Evolutionary conservation across 169 alveolate species (phyloP).

Genomic region (Hepatocystis sp.): DNA sequence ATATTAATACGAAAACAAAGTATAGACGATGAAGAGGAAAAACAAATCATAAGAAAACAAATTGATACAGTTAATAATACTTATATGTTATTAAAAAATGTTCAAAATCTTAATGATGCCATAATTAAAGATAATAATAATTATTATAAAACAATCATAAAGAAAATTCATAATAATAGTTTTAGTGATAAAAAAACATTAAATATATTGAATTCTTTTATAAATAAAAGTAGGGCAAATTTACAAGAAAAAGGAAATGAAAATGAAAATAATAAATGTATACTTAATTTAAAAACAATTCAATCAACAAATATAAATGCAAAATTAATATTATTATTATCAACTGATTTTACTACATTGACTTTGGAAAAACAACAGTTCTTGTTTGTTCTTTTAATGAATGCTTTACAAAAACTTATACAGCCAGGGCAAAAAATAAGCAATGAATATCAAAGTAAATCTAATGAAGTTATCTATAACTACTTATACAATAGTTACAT

Average conservation of each 20-base stretch:
- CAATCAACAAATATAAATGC: constrained; percentile 38
- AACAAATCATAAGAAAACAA: constrained; percentile 42
- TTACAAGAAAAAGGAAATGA: constrained; percentile 23
- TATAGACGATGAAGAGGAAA: constrained; percentile 69
- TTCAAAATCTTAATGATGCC: constrained; percentile 55
- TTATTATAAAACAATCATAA: constrained; percentile 38
- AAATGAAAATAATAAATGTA: background rate
- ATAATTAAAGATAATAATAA: constrained; percentile 31
- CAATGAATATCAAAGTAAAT: constrained; percentile 6
- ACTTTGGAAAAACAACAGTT: constrained; percentile 67
- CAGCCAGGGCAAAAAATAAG: background rate
- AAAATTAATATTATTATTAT: constrained; percentile 16
- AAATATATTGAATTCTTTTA: constrained; percentile 36
- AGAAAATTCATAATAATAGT: constrained; percentile 37
- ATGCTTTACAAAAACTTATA: constrained; percentile 23
- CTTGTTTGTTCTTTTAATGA: constrained; percentile 66
- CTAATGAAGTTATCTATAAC: constrained; percentile 45
- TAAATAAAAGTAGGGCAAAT: constrained; percentile 31
- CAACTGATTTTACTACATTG: constrained; percentile 14
- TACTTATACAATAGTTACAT: constrained; percentile 51
- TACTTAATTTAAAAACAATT: constrained; percentile 27
- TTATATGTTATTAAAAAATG: constrained; percentile 35
- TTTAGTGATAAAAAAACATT: constrained; percentile 51
- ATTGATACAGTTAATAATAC: constrained; percentile 50
- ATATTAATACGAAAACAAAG: constrained; percentile 64